These are phyloP conservation scores for Immersiporthe knoxdaviesiana DNA, from an alignment of 2,329 filamentous ascomycete genomes.

Conservation along the genomic window DNA sequence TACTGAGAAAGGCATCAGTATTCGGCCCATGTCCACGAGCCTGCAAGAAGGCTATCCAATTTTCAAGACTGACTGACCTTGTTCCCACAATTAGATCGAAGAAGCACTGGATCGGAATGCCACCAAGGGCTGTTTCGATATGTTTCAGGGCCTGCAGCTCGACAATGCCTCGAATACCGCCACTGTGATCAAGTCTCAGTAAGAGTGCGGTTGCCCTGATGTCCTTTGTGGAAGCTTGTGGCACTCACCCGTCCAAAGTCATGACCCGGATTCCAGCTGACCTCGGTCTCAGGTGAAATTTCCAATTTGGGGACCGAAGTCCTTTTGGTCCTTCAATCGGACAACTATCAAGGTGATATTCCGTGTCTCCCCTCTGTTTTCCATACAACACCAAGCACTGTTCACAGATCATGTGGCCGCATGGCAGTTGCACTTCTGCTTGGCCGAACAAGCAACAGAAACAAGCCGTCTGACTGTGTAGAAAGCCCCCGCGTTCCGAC, in stretches of 20 bases:
- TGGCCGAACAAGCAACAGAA: slow-evolving; percentile 50
- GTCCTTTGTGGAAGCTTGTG: background rate
- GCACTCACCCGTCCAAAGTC: slow-evolving; percentile 46
- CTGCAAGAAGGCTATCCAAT: too few relatives aligned
- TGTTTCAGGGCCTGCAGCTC: slow-evolving; percentile 46
- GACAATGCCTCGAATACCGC: slow-evolving; percentile 50
- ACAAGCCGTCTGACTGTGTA: slow-evolving; percentile 47
- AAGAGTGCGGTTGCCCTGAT: slow-evolving; percentile 7
- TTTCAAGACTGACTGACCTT: slow-evolving; percentile 34
- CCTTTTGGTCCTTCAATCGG: background rate
- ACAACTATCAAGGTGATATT: background rate
- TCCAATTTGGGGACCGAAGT: slow-evolving; percentile 7
- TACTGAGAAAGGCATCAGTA: too few relatives aligned
- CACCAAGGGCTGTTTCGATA: slow-evolving; percentile 45
- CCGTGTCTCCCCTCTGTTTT: background rate
- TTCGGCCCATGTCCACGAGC: too few relatives aligned
- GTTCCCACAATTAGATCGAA: slow-evolving; percentile 54
- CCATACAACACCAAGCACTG: slow-evolving; percentile 43
- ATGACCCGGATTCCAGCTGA: slow-evolving; percentile 43
- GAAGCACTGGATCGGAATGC: slow-evolving; percentile 47
- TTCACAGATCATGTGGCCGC: slow-evolving; percentile 50
- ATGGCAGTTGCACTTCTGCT: slow-evolving; percentile 47
- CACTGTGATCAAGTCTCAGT: slow-evolving; percentile 37
- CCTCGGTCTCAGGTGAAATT: slow-evolving; percentile 37
- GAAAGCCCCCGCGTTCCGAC: too few relatives aligned